Base-by-base conservation (phyloP, 2,329 filamentous ascomycete genomes). In the Colletotrichum horii region DNA sequence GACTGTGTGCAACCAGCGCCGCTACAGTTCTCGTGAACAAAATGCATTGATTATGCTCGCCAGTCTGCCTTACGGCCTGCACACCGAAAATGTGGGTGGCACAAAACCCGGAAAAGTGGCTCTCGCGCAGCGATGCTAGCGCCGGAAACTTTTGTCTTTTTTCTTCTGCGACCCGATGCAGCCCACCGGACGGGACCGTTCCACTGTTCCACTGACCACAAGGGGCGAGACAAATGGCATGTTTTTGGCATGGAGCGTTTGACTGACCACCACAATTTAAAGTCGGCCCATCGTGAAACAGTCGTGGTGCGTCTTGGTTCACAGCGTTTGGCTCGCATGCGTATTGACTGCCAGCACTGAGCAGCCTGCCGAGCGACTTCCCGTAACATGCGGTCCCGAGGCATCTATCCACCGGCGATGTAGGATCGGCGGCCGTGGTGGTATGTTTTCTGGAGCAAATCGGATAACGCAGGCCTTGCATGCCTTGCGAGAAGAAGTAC, bases 201-300 rank as follows among this genome's bases (percentile, higher is more conserved):
- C n/a, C 34, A 43, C 38, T 24, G 65, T 8, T 32, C n/a, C 34
- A 43, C 38, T 24, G 56, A 48, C 30, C 30, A 15, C 19, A n/a
- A 5, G 19, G 9, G 30, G 28, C n/a, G n/a, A n/a, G 1, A 52
- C 14, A 52, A 43, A 43, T 73, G 24, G 70, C 65, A 64, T 64
- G 56, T 70, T 43, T 28, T 26, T 12, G n/a, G 6, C 8, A 22
- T 66, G 16, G 11, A 52, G 36, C 22, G 14, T 65, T 65, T 3
- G 34, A 38, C 62, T 66, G 32, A 55, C 65, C 65, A 72, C 65
- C 65, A 24, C 5, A 72, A 62, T 55, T 24, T 30, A 61, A 55
- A 36, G 28, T 69, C 70, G 55, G 22, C 70, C 65, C 70, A 62
- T 73, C 66, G 30, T 62, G 38, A 62, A 48, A 69, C 65, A 22